Percentiles rank a stretch among this genome's conserved stretches.
Evolutionary conservation across 306 rosid genomes (phyloP).

Genomic region (Casuarina glauca): DNA sequence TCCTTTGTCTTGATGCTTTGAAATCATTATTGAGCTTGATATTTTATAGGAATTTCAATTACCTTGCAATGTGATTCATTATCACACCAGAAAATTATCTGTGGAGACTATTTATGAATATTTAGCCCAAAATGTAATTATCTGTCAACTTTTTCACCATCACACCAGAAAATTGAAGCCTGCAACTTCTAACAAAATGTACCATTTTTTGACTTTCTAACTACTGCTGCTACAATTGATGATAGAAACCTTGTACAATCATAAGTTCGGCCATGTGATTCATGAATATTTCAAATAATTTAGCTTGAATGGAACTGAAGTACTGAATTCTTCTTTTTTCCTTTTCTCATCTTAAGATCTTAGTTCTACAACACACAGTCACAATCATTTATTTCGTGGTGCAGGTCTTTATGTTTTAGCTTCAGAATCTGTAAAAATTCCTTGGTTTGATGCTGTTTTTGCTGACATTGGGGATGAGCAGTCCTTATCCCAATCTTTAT

Average conservation of each 20-base stretch:
- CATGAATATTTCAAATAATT: conserved; percentile 21
- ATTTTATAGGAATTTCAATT: neutral
- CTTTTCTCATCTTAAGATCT: conserved; percentile 10
- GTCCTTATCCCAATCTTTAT: conserved; percentile 83
- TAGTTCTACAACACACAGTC: conserved; percentile 17
- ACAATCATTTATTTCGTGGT: conserved; percentile 19
- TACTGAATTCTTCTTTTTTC: conserved; percentile 9
- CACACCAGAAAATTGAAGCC: no score
- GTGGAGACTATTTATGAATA: neutral
- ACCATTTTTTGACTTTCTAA: neutral
- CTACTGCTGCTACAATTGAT: neutral
- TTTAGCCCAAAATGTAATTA: neutral
- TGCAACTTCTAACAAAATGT: neutral
- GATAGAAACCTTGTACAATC: conserved; percentile 15
- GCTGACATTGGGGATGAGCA: conserved; percentile 98
- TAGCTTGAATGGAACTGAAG: conserved; percentile 4
- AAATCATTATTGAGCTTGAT: neutral
- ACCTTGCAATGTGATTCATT: neutral
- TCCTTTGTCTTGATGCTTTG: neutral
- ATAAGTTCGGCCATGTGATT: conserved; percentile 11
- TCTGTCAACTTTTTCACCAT: no score
- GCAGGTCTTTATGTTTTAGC: conserved; percentile 90
- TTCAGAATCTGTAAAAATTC: conserved; percentile 83
- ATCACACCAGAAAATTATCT: no score
- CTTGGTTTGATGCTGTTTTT: conserved; percentile 93